These are phyloP conservation scores for Citrus cavaleriei DNA, from an alignment of 345 rosid genomes.

Conservation along the genomic window DNA sequence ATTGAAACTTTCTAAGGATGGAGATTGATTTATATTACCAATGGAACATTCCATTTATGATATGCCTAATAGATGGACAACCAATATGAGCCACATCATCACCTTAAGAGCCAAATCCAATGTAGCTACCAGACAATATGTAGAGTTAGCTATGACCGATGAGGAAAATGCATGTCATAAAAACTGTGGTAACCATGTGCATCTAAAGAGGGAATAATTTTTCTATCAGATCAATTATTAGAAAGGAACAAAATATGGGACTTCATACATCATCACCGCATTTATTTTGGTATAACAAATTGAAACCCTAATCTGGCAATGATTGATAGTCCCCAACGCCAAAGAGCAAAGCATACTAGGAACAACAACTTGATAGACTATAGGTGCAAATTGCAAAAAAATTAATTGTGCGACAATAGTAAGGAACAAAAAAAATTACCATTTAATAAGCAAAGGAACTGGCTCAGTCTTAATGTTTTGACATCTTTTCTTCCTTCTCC, in stretches of 20 bases:
- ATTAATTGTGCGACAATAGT: background rate
- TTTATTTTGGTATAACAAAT: background rate
- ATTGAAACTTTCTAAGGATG: background rate
- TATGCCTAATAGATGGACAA: background rate
- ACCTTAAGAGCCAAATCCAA: background rate
- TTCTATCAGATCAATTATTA: background rate
- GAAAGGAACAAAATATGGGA: background rate
- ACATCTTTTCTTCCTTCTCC: background rate
- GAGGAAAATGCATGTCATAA: background rate
- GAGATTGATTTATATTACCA: background rate
- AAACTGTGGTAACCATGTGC: background rate
- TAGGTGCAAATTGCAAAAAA: background rate
- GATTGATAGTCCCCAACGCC: background rate
- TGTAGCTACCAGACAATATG: background rate
- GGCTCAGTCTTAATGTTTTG: background rate
- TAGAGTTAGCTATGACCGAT: background rate
- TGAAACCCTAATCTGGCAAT: background rate
- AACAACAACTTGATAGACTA: background rate
- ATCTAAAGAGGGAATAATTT: background rate
- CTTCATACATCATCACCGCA: background rate
- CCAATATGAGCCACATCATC: background rate
- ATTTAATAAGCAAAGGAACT: background rate
- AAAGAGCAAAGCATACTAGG: background rate
- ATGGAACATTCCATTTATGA: background rate
- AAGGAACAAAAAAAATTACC: background rate